A percentile compares a stretch with the other conserved stretches of the same genome.
These are phyloP conservation scores for Mikania micrantha DNA, from an alignment of 129 eudicot species.

Conservation along the genomic window DNA sequence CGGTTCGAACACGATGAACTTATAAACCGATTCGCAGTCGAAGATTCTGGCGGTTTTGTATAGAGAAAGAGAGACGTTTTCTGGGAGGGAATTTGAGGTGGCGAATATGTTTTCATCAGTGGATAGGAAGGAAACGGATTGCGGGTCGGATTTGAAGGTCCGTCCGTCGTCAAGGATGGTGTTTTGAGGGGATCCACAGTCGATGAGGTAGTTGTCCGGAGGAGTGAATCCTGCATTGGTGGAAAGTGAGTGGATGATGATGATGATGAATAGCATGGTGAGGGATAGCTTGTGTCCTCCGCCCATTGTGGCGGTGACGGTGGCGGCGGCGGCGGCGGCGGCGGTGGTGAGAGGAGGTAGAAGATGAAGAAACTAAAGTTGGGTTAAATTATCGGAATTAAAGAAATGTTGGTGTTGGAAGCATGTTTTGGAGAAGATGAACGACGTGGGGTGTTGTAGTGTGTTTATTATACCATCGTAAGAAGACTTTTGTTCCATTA, in stretches of 20 bases:
- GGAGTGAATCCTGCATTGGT: conserved; percentile 37
- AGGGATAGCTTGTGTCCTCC: conserved; percentile 9
- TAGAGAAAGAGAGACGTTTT: conserved; percentile 34
- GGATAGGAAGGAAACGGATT: conserved; percentile 63
- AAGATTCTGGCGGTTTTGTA: conserved; percentile 74
- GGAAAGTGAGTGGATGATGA: not conserved
- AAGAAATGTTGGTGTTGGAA: conserved; percentile 25
- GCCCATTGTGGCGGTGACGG: not conserved
- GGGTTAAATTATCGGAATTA: conserved; percentile 5
- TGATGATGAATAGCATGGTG: conserved; percentile 6
- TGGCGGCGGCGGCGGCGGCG: not conserved
- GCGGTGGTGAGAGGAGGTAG: not conserved
- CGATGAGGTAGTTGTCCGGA: conserved; percentile 67
- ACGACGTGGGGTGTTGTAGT: conserved; percentile 30
- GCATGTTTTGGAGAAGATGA: conserved; percentile 23
- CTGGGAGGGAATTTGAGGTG: conserved; percentile 33
- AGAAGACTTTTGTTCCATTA: conserved; percentile 21
- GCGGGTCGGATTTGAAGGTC: conserved; percentile 85
- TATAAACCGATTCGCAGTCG: conserved; percentile 51
- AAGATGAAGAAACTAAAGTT: too few relatives aligned
- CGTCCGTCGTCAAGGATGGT: conserved; percentile 73
- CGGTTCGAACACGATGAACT: conserved; percentile 55
- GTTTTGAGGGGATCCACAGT: conserved; percentile 67
- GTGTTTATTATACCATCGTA: conserved; percentile 1
- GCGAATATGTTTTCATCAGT: conserved; percentile 61